Percentiles rank a stretch among this genome's conserved stretches.
Evolutionary conservation across 768 basidiomycete species (phyloP).

Genomic region (Suillus subalutaceus): DNA sequence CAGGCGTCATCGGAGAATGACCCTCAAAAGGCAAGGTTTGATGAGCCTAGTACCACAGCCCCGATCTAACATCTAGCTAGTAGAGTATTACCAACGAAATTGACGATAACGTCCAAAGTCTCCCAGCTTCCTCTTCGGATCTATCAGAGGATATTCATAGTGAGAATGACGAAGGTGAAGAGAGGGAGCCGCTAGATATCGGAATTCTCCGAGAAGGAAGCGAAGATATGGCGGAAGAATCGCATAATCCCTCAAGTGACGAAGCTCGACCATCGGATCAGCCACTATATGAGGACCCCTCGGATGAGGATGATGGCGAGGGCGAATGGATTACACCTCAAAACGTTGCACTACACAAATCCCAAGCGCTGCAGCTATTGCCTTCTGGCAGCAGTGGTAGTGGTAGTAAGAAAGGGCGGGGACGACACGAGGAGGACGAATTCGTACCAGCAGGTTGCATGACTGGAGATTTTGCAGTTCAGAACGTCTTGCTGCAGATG

Average conservation of each 20-base stretch:
- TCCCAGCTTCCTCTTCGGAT: conserved; percentile 16
- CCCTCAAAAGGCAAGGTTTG: conserved; percentile 30
- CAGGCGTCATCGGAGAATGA: conserved; percentile 30
- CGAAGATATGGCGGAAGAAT: conserved; percentile 14
- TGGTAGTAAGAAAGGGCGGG: conserved; percentile 34
- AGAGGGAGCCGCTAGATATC: conserved; percentile 47
- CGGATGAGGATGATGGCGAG: conserved; percentile 78
- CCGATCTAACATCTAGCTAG: background rate
- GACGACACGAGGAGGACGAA: conserved; percentile 38
- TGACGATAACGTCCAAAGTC: background rate
- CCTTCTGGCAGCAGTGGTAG: conserved; percentile 47
- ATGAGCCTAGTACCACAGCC: too few relatives aligned
- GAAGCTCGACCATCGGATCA: conserved; percentile 16
- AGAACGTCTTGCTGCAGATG: conserved; percentile 96
- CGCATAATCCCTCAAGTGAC: conserved; percentile 4
- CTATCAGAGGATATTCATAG: conserved; percentile 10
- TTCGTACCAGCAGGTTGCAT: conserved; percentile 80
- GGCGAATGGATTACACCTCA: conserved; percentile 97
- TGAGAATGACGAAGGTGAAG: conserved; percentile 15
- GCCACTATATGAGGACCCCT: conserved; percentile 74
- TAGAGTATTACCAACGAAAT: background rate
- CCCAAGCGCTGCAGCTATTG: conserved; percentile 80
- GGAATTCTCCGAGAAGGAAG: conserved; percentile 42
- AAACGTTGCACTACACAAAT: conserved; percentile 86
- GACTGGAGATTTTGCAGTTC: conserved; percentile 99